These are phyloP conservation scores for Nematodospora anomalae DNA, from an alignment of 1,139 yeast species.

Conservation along the genomic window DNA sequence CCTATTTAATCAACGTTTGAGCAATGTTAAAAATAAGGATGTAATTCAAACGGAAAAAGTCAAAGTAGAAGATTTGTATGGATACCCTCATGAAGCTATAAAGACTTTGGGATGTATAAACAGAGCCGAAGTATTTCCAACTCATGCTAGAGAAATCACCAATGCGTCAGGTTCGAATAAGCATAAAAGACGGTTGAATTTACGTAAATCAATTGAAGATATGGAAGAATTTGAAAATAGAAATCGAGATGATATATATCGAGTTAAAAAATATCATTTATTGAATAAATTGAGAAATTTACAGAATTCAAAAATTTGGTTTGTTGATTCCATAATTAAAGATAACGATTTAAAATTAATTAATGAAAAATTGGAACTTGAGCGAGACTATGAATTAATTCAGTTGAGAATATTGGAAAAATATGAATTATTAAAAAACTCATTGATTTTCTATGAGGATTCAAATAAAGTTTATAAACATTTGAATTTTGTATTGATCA, in stretches of 20 bases:
- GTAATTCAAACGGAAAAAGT: conserved; percentile 3
- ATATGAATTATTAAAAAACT: conserved; percentile 36
- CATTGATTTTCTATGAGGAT: conserved; percentile 39
- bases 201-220: conserved; percentile 19
- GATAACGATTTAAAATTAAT: conserved; percentile 31
- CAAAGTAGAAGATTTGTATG: conserved; percentile 9
- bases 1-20: conserved; percentile 10
- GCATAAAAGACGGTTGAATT: conserved; percentile 27
- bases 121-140: conserved; percentile 11
- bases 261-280: conserved; percentile 23
- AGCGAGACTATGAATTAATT: conserved; percentile 38
- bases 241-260: conserved; percentile 24
- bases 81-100: conserved; percentile 9
- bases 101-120: conserved; percentile 6
- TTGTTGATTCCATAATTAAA: conserved; percentile 22
- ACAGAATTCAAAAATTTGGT: conserved; percentile 26
- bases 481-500: conserved; percentile 29
- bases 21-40: conserved; percentile 17
- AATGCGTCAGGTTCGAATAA: conserved; percentile 26
- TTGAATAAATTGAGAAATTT: conserved; percentile 28
- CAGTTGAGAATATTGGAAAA: conserved; percentile 33
- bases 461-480: conserved; percentile 38
- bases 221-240: conserved; percentile 19
- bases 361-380: conserved; percentile 18
- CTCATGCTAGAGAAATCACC: conserved; percentile 21